These are phyloP conservation scores for Fusarium torulosum DNA, from an alignment of 2,329 filamentous ascomycete genomes.

Conservation along the genomic window DNA sequence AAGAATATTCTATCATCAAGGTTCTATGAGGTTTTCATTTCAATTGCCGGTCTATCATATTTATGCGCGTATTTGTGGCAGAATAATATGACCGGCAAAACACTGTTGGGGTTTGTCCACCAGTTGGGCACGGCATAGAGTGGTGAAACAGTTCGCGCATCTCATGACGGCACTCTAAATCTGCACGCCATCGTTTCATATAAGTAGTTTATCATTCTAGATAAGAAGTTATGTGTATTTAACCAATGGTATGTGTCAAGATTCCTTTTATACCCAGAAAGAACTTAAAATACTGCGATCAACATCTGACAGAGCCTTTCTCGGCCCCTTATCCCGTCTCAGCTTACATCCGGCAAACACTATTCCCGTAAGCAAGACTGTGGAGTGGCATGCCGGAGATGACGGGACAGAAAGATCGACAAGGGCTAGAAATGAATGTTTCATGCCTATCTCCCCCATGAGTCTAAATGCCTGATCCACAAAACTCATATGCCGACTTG, in stretches of 20 bases:
- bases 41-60: not conserved
- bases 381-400: no score
- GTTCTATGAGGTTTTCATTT: not conserved
- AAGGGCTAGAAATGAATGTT: not conserved
- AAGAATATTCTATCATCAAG: not conserved
- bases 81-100: no score
- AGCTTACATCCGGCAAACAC: not conserved
- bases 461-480: not conserved
- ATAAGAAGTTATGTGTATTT: no score
- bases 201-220: no score
- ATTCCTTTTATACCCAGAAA: no score
- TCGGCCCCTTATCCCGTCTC: not conserved
- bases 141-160: not conserved
- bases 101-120: no score
- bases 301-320: no score
- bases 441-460: not conserved
- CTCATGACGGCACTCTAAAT: no score
- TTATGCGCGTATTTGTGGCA: not conserved
- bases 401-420: not conserved
- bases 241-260: no score
- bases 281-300: no score
- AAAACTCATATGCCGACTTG: not conserved
- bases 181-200: no score
- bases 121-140: rapidly evolving
- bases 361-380: not conserved